Conservation (phyloP, 176 grass and related monocot species). For the Panicum miliaceum region DNA sequence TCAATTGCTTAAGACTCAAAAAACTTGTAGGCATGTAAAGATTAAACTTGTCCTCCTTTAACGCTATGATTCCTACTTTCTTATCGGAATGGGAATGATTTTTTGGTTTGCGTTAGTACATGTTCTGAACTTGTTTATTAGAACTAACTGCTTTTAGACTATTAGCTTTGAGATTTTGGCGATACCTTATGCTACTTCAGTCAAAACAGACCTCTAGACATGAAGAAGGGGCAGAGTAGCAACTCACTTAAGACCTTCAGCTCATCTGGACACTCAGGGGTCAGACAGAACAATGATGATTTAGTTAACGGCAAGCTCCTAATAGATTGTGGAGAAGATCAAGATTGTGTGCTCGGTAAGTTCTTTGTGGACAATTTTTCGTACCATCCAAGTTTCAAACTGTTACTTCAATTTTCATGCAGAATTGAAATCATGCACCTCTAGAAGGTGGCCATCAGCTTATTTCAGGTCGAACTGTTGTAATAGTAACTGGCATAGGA, state of each 20-base stretch:
- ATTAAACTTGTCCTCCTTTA: background rate
- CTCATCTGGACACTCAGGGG: slow-evolving; percentile 45
- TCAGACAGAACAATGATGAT: slow-evolving; percentile 48
- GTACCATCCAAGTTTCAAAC: background rate
- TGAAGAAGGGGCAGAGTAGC: slow-evolving; percentile 30
- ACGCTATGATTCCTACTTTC: background rate
- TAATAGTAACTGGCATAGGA: background rate
- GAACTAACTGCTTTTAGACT: slow-evolving; percentile 4
- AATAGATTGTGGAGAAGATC: slow-evolving; percentile 79
- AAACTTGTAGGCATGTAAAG: background rate
- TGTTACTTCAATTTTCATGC: background rate
- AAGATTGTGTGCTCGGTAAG: slow-evolving; percentile 86
- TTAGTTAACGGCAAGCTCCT: slow-evolving; percentile 59
- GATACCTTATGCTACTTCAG: slow-evolving; percentile 26
- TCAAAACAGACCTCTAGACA: slow-evolving; percentile 40
- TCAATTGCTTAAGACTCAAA: background rate
- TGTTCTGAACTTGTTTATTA: slow-evolving; percentile 1
- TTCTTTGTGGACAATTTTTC: slow-evolving; percentile 23
- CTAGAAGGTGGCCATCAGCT: background rate
- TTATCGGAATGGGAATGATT: background rate
- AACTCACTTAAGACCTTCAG: slow-evolving; percentile 50
- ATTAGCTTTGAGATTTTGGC: background rate
- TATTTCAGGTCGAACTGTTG: slow-evolving; percentile 18
- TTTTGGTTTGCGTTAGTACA: background rate
- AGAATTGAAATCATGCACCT: background rate